Percentiles rank a stretch among this genome's conserved stretches.
Conservation (phyloP, 2,329 filamentous ascomycete genomes). For the Colletotrichum acutatum region DNA sequence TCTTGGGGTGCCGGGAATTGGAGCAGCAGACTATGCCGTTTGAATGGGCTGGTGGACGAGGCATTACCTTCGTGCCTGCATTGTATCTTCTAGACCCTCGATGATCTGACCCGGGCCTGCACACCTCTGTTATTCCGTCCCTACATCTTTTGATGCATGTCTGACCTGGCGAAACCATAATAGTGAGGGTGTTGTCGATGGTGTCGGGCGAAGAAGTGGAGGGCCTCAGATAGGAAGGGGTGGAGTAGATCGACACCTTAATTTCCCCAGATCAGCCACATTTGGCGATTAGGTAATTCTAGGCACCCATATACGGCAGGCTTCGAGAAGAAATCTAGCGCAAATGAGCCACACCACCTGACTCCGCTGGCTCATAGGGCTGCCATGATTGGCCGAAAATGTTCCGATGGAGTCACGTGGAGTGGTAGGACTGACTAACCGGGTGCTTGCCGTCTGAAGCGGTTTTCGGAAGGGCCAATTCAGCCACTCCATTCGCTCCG, state of each 20-base stretch:
- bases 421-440: not conserved
- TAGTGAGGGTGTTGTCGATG: not conserved
- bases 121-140: not conserved
- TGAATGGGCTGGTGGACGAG: not conserved
- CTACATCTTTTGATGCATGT: not conserved
- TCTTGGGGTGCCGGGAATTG: not conserved
- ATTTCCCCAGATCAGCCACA: slow-evolving; percentile 7
- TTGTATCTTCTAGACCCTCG: no score
- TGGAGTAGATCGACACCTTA: not conserved
- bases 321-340: slow-evolving; percentile 27
- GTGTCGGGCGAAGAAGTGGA: not conserved
- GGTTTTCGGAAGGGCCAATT: not conserved
- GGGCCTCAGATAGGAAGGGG: not conserved
- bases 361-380: not conserved
- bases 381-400: not conserved
- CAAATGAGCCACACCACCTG: not conserved
- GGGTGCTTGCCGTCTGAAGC: not conserved
- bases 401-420: not conserved
- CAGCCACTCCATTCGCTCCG: not conserved
- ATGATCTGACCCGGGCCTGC: not conserved
- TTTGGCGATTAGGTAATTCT: not conserved
- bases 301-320: slow-evolving; percentile 30
- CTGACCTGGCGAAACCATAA: not conserved
- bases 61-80: not conserved
- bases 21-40: no score